A percentile compares a stretch with the other conserved stretches of the same genome.
These are phyloP conservation scores for Lactarius trivialis DNA, from an alignment of 768 basidiomycete genomes.

Conservation along the genomic window DNA sequence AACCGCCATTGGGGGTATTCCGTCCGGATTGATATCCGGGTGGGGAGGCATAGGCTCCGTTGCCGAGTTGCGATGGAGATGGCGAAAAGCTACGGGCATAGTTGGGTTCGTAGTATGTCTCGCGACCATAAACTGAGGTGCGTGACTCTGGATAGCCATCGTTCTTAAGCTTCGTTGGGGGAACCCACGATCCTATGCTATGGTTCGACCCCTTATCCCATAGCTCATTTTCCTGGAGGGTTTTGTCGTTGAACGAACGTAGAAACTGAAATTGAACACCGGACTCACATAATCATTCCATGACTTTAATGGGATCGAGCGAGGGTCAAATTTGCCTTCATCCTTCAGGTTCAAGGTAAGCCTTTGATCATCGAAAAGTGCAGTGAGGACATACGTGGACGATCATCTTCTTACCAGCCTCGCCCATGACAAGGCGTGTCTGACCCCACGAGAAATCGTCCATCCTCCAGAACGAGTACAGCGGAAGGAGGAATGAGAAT, in stretches of 20 bases:
- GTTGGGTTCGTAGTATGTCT: constrained; percentile 76
- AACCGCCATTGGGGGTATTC: constrained; percentile 51
- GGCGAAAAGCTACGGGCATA: constrained; percentile 39
- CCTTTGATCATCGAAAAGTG: not conserved
- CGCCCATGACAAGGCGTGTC: constrained; percentile 88
- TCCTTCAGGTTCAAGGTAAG: constrained; percentile 47
- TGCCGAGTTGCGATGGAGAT: constrained; percentile 67
- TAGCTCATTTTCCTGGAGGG: constrained; percentile 76
- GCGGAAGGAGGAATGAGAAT: constrained; percentile 88
- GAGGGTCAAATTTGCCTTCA: constrained; percentile 95
- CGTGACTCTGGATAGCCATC: constrained; percentile 74
- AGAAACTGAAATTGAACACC: not conserved
- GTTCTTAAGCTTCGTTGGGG: constrained; percentile 62
- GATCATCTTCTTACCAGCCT: constrained; percentile 91
- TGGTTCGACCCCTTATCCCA: constrained; percentile 98
- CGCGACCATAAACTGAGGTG: constrained; percentile 80
- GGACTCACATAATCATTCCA: constrained; percentile 89
- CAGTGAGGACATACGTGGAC: constrained; percentile 62
- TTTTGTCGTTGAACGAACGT: constrained; percentile 6
- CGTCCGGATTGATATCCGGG: constrained; percentile 74
- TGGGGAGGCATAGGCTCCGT: constrained; percentile 43
- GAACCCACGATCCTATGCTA: constrained; percentile 89
- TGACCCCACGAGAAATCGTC: constrained; percentile 97
- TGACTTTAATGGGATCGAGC: constrained; percentile 87
- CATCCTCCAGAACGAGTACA: constrained; percentile 98